A percentile compares a stretch with the other conserved stretches of the same genome.
These are phyloP conservation scores for Capronia coronata DNA, from an alignment of 2,329 filamentous ascomycete genomes.

Conservation along the genomic window DNA sequence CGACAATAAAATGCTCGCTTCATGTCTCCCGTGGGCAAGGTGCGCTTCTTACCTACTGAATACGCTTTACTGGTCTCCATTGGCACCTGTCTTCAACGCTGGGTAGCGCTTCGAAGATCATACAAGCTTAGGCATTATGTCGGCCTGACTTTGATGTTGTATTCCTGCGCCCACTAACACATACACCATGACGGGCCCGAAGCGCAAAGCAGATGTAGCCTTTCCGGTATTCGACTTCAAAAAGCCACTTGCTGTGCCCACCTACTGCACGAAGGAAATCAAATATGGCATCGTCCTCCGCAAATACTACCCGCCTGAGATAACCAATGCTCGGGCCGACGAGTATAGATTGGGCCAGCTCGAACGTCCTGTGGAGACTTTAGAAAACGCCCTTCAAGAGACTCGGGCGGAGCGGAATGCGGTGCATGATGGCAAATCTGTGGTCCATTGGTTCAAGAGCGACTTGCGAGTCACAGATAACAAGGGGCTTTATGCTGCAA, in stretches of 20 bases:
- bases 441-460: conserved; percentile 87
- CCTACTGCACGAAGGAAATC: conserved; percentile 28
- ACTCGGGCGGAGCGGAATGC: conserved; percentile 51
- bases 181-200: too few species aligned
- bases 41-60: too few species aligned
- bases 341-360: conserved; percentile 67
- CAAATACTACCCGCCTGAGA: conserved; percentile 77
- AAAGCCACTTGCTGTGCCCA: background rate
- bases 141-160: too few species aligned
- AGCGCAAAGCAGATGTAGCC: conserved; percentile 11
- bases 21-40: too few species aligned
- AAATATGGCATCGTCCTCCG: conserved; percentile 60
- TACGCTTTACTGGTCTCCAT: too few species aligned
- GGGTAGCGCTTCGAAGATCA: too few species aligned
- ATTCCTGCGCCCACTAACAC: background rate
- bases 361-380: conserved; percentile 64
- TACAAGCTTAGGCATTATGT: too few species aligned
- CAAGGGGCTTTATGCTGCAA: conserved; percentile 60
- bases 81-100: too few species aligned
- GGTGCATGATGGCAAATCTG: conserved; percentile 52
- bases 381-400: conserved; percentile 55
- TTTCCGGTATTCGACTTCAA: background rate
- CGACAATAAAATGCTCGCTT: too few species aligned
- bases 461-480: conserved; percentile 73
- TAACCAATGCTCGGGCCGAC: conserved; percentile 70